Base-by-base conservation (phyloP, 768 basidiomycete species). In the Lanmaoa rubissima region DNA sequence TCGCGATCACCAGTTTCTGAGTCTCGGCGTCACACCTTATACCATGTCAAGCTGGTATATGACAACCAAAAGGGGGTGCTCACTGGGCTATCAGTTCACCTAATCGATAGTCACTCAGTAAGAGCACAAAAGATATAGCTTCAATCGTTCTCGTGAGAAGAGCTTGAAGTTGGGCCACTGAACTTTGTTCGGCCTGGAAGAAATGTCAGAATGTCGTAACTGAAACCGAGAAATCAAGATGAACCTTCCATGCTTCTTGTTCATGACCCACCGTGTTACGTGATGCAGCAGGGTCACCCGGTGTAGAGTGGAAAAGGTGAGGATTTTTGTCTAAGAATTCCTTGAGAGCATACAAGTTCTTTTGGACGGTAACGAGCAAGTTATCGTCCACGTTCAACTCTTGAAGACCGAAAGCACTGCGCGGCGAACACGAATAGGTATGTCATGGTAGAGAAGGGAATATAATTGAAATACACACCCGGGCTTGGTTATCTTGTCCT, bases 111-210 rank as follows among this genome's bases (percentile, higher is more conserved):
- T 99, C 97, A 63, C 85, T 93, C 49, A 98, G 77, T 19, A 98
- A 84, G 28, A 98, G 79, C 50, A 98, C 78, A 71, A 98, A 99
- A 0, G 94, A 92, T 54, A 98, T 83, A 0, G 92, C 97, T 72
- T 99, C 97, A 48, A 98, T 91, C 5, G 92, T 87, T 66, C 95
- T 85, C 11, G 82, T 82, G 45, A 98, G 75, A 44, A 99, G 81
- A 19, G 80, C 74, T 46, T 86, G 79, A 8, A 96, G 74, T 67
- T 91, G 86, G n/a, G 79, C 76, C n/a, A 92, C 86, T 16, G 93
- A 94, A 48, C 71, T 79, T 67, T 92, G 88, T 69, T 96, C 93
- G 3, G 84, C 89, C 88, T 94, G 55, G 24, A 59, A 42, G 51
- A 58, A 35, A 48, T 34, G 61, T 67, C 55, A 65, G 43, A 54